A percentile compares a stretch with the other conserved stretches of the same genome.
Evolutionary conservation across 2,329 filamentous ascomycete genomes (phyloP).

Genomic region (Biscogniauxia sp.): DNA sequence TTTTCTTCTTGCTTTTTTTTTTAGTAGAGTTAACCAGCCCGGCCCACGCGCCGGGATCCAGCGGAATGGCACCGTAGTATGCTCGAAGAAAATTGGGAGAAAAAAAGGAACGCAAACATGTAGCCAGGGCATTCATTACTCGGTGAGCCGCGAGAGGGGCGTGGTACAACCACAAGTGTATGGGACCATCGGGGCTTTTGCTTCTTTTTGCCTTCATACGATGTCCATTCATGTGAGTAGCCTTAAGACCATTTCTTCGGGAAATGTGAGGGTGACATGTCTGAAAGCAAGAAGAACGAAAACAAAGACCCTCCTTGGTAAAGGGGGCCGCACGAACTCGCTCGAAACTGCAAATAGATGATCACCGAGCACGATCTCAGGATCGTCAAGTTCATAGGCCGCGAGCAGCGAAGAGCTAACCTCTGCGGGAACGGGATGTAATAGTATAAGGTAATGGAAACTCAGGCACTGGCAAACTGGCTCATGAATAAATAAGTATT

Average conservation of each 20-base stretch:
- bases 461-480: not conserved
- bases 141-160: not conserved
- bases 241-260: not conserved
- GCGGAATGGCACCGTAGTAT: not conserved
- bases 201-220: not conserved
- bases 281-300: not conserved
- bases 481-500: not conserved
- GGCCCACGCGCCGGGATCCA: too few relatives aligned
- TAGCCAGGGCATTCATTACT: not conserved
- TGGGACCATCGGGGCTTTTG: not conserved
- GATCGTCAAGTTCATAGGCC: not conserved
- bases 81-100: not conserved
- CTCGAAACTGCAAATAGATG: not conserved
- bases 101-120: not conserved
- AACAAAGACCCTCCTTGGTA: not conserved
- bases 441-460: not conserved
- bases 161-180: not conserved
- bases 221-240: not conserved
- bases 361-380: not conserved
- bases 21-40: not conserved
- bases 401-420: not conserved
- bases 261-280: not conserved
- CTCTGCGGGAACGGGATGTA: not conserved
- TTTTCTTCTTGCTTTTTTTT: too few relatives aligned
- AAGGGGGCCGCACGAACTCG: not conserved